Base-by-base conservation (phyloP, 192 early-diverging fungal genomes). In the Bifiguratus adelaidae region DNA sequence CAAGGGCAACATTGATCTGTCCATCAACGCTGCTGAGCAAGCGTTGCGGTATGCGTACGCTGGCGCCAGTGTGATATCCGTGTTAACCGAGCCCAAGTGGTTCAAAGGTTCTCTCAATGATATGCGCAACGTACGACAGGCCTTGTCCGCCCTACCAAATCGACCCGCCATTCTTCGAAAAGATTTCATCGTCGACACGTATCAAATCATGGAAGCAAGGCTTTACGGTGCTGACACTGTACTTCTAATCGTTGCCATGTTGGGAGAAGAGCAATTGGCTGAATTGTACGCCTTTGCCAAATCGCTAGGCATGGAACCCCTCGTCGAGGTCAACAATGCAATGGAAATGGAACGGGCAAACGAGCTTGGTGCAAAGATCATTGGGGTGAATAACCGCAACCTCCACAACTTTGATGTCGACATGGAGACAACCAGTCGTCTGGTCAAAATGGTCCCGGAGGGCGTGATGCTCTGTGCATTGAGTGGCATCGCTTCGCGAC, bases 351-450 rank as follows among this genome's bases (percentile, higher is more conserved):
- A 68, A 21, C 71, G 77, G 34, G 97, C 97, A 0, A 54, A 95
- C 20, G 73, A 71, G 27, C 58, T 85, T 4, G 91, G 87, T 0
- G 79, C 97, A 20, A 77, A 75, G 54, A 80, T 97, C 19, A 85
- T 99, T 57, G 97, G 97, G 44, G 89, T 97, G 55, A 99, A 99
- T 63, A 99, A 99, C 71, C 78, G 97, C 32, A 92, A 99, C 53
- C 64, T 99, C 61, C 88, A 96, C 58, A 92, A 83, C 36, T 99
- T 99, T 70, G 82, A 82, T 37, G 89, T 97, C 9, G 97, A 99
- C 51, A 87, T 93, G 77, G 57, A 66, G 49, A 85, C 85, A 1
- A 95, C 97, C 0, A 74, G 74, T 4, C 53, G 67, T 7, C 66
- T 99, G 22, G 91, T 89, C 18, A 60, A 66, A 21, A 77, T 86